Evolutionary conservation across 2,329 filamentous ascomycete genomes (phyloP), one percentile per base, ranked within the genome.

Genomic region (Hypocreales sp.): DNA sequence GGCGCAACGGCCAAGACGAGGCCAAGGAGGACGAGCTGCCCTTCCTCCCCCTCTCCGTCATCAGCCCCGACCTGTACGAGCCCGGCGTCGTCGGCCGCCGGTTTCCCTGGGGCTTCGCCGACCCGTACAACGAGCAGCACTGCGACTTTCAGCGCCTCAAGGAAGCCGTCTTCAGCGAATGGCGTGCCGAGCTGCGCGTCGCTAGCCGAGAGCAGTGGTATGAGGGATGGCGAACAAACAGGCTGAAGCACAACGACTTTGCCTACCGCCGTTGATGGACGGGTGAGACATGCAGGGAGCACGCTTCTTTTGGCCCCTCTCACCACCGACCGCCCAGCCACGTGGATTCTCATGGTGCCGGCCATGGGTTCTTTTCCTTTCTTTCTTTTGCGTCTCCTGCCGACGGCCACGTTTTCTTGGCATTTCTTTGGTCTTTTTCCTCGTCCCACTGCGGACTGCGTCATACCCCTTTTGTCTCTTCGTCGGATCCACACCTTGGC

Each of bases 101-200:
- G 37, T 98, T 95, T 50, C 81, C 90, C 0, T 98, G 90, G 90
- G 90, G 90, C 6, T 92, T 94, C 41, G 90, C 90, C 5, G 83
- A 95, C 46, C 90, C 90, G 1, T 86, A 90, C 59, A 77, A 95
- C 44, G 65, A 75, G 17, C 72, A 80, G 41, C 90, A 98, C 56
- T 98, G 90, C 56, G 90, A 98, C 54, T 98, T 94, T 51, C 63
- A 79, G 30, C 77, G 78, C 35, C 67, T 98, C 39, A 90, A 90
- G 56, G 86, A 95, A 33, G 76, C 79, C 7, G 80, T 98, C 18
- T 98, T 98, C 51, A 74, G 64, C 38, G 87, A 95, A 46, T 98
- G 90, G 90, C 78, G 87, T 27, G 69, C 69, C 23, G 90, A 98
- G 48, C 63, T 98, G 33, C 78, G 87, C 34, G 83, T 93, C 51